Evolutionary conservation across 352 stramenopile species (phyloP).

Genomic region (Globisporangium lucens): DNA sequence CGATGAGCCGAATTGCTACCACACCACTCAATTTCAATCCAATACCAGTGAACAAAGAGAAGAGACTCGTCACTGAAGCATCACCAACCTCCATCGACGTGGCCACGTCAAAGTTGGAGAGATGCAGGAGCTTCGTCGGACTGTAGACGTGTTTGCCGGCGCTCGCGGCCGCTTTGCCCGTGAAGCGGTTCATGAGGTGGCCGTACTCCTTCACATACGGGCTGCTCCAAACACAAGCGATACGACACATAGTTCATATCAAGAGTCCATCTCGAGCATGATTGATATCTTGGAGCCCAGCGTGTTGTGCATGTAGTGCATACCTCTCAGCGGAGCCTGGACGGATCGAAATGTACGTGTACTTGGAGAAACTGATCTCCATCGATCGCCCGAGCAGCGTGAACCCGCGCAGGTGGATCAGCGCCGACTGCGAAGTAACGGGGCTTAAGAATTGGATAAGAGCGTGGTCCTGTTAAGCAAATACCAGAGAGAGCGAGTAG

Average conservation of each 20-base stretch:
- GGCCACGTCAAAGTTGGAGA: slow-evolving; percentile 56
- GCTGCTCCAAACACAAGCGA: neutral
- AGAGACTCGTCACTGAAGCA: neutral
- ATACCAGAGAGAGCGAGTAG: neutral
- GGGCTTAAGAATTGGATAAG: slow-evolving; percentile 55
- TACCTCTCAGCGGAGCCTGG: slow-evolving; percentile 16
- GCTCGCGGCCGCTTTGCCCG: slow-evolving; percentile 48
- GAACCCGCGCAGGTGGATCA: slow-evolving; percentile 56
- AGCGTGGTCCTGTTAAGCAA: slow-evolving; percentile 37
- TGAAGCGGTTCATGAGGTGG: slow-evolving; percentile 53
- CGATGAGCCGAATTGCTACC: neutral
- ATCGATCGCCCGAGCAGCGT: slow-evolving; percentile 46
- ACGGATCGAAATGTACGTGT: slow-evolving; percentile 45
- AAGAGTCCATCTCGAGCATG: neutral
- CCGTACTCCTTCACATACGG: slow-evolving; percentile 44
- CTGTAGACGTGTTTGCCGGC: slow-evolving; percentile 65
- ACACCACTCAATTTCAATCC: neutral
- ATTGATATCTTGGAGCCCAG: neutral
- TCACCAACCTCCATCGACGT: slow-evolving; percentile 26
- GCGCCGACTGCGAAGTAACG: slow-evolving; percentile 38
- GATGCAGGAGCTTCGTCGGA: slow-evolving; percentile 57
- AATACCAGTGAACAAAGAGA: neutral
- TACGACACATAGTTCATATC: neutral
- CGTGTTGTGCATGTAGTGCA: neutral
- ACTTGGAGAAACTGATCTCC: slow-evolving; percentile 64